Percentiles rank a stretch among this genome's conserved stretches.
These are phyloP conservation scores for Eremothecium cymbalariae DNA, from an alignment of 1,139 yeast genomes.

Conservation along the genomic window DNA sequence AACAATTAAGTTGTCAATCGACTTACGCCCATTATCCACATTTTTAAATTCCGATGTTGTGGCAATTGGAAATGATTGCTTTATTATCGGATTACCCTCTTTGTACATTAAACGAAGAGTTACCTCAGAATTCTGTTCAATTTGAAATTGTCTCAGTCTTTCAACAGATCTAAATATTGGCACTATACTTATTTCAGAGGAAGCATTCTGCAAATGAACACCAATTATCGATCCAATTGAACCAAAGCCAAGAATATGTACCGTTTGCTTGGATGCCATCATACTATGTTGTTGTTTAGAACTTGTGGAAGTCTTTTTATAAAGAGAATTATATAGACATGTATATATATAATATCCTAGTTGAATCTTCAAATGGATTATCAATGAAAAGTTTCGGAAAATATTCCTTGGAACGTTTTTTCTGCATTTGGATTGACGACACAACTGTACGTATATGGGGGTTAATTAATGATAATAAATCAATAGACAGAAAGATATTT, in stretches of 20 bases:
- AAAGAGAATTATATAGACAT: too few species aligned
- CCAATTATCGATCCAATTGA: slow-evolving; percentile 31
- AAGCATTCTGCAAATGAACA: slow-evolving; percentile 21
- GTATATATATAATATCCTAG: too few species aligned
- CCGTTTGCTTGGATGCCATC: too few species aligned
- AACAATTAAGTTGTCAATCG: slow-evolving; percentile 50
- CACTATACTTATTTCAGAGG: slow-evolving; percentile 17
- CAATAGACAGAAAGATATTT: slow-evolving; percentile 1
- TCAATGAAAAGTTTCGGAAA: too few species aligned
- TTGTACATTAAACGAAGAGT: slow-evolving; percentile 27
- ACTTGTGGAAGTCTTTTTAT: too few species aligned
- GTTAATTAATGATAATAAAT: background rate
- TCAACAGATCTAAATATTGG: slow-evolving; percentile 29
- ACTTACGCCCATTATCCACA: slow-evolving; percentile 3
- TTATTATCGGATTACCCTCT: slow-evolving; percentile 13
- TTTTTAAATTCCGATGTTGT: slow-evolving; percentile 25
- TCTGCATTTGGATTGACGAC: too few species aligned
- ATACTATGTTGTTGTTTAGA: too few species aligned
- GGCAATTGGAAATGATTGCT: slow-evolving; percentile 19
- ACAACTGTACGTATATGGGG: too few species aligned
- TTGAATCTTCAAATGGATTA: too few species aligned
- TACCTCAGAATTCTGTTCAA: slow-evolving; percentile 23
- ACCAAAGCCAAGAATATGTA: slow-evolving; percentile 30
- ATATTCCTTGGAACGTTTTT: too few species aligned
- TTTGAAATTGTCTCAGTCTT: slow-evolving; percentile 26